A percentile compares a stretch with the other conserved stretches of the same genome.
Conservation (phyloP, 768 basidiomycete species). For the Hypholoma sublateritium region DNA sequence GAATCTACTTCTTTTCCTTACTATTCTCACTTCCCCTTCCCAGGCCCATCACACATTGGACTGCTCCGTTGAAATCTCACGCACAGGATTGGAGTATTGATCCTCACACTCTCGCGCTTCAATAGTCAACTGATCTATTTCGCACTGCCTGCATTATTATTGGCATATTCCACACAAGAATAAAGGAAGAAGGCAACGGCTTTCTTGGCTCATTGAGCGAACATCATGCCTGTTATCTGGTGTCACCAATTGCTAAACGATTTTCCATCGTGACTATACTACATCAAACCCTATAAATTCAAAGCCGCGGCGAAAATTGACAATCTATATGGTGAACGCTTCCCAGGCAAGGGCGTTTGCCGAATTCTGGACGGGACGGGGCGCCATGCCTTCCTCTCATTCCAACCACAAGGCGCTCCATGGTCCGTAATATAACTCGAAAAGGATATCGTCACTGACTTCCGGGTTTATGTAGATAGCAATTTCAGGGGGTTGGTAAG, state of each 20-base stretch:
- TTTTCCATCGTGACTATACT: too few species aligned
- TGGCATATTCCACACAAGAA: neutral
- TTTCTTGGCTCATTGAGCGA: too few species aligned
- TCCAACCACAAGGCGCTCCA: too few species aligned
- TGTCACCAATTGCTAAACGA: too few species aligned
- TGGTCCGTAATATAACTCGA: too few species aligned
- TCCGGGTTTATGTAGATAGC: too few species aligned
- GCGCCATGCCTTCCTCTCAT: neutral
- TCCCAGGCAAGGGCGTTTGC: neutral
- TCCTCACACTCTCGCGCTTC: neutral
- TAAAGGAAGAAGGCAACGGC: neutral
- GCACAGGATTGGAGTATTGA: neutral
- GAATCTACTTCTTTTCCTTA: neutral
- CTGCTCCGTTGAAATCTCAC: neutral
- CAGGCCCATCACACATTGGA: neutral
- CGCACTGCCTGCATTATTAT: neutral
- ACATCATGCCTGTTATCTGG: too few species aligned
- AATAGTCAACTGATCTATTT: neutral
- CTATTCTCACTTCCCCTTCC: neutral
- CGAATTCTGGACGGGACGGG: neutral
- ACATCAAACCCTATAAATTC: neutral
- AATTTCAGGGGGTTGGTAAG: too few species aligned
- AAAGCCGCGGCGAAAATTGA: neutral
- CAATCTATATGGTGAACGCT: neutral
- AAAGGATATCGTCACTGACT: too few species aligned